Conservation (phyloP, 2,329 filamentous ascomycete genomes). For the Leptographium procerum region DNA sequence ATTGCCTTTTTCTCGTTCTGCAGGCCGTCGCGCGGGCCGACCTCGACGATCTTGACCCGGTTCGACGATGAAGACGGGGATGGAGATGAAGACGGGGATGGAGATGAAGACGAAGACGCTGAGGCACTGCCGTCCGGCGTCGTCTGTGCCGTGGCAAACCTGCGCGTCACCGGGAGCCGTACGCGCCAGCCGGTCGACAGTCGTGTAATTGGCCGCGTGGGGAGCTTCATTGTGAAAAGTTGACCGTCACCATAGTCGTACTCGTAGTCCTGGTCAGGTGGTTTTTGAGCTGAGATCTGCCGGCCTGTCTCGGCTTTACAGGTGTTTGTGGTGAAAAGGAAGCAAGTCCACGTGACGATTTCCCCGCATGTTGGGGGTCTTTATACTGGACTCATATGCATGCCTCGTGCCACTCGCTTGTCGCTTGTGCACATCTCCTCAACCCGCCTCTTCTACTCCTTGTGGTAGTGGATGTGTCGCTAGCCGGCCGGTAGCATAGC, state of each 20-base stretch:
- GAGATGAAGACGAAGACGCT: background rate
- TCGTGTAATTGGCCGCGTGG: slow-evolving; percentile 14
- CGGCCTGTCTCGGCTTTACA: background rate
- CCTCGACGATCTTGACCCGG: slow-evolving; percentile 53
- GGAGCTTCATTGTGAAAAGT: slow-evolving; percentile 13
- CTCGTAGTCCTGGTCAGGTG: background rate
- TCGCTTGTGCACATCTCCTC: no score
- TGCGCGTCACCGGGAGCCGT: background rate
- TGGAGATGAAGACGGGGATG: background rate
- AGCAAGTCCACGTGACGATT: background rate
- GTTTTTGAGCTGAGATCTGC: background rate
- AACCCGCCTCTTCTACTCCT: no score
- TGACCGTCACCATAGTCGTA: background rate
- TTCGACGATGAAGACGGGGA: slow-evolving; percentile 2
- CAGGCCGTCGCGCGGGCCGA: slow-evolving; percentile 74
- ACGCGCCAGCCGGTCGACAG: background rate
- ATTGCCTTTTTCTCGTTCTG: slow-evolving; percentile 73
- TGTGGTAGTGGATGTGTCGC: no score
- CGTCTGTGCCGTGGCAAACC: slow-evolving; percentile 5
- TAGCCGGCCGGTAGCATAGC: no score
- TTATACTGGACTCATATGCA: no score
- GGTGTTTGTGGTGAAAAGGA: background rate
- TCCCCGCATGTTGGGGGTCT: background rate
- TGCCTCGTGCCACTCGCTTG: no score
- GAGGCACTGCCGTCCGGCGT: background rate